Conservation (phyloP, 495 filamentous ascomycete genomes). For the Aspergillus cristatus region DNA sequence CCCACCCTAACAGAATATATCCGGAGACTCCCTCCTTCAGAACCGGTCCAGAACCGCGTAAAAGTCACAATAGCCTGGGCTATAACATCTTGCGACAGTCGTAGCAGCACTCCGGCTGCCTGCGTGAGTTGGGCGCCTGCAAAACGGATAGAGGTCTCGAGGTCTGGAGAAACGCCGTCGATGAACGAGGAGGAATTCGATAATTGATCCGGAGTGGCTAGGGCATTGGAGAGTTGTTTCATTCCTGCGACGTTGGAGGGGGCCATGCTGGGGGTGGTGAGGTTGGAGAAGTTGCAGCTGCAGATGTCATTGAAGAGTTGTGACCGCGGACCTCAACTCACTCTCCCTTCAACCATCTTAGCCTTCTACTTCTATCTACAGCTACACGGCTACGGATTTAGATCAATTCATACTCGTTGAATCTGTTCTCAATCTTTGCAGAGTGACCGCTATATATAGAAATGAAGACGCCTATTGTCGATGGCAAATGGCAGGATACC, state of each 20-base stretch:
- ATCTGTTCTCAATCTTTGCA: too few species aligned
- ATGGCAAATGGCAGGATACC: too few species aligned
- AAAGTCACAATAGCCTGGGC: slow-evolving; percentile 83
- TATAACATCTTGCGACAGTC: slow-evolving; percentile 80
- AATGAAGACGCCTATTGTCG: too few species aligned
- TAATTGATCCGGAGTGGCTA: slow-evolving; percentile 78
- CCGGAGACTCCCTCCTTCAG: slow-evolving; percentile 53
- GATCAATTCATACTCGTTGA: too few species aligned
- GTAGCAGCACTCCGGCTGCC: slow-evolving; percentile 74
- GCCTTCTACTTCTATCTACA: too few species aligned
- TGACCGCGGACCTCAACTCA: too few species aligned
- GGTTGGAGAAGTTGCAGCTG: too few species aligned
- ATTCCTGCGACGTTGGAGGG: slow-evolving; percentile 18
- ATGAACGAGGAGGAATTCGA: slow-evolving; percentile 55
- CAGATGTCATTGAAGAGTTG: too few species aligned
- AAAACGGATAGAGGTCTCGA: slow-evolving; percentile 57
- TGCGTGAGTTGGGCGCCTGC: slow-evolving; percentile 69
- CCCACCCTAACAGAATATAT: slow-evolving; percentile 48
- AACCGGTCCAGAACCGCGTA: slow-evolving; percentile 73
- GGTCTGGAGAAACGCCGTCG: slow-evolving; percentile 64
- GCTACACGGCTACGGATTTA: too few species aligned
- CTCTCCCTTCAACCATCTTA: neutral
- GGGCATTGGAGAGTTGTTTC: slow-evolving; percentile 67
- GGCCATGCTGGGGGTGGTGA: slow-evolving; percentile 14
- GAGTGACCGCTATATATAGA: too few species aligned